phyloP scores from a whole-genome alignment of 2,329 filamentous ascomycete species.

The Aspergillus amoenus region DNA sequence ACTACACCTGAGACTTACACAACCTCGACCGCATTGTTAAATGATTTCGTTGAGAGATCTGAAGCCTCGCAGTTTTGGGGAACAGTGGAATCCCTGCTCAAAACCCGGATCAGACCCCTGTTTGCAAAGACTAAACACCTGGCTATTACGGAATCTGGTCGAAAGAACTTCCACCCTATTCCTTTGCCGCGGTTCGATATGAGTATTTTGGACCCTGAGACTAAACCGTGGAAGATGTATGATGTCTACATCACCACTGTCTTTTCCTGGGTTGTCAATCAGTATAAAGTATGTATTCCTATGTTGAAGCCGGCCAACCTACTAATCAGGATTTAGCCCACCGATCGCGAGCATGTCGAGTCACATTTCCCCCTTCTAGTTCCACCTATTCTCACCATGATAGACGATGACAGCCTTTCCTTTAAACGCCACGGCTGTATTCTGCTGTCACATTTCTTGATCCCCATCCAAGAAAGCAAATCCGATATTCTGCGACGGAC shows the following conservation, averaged over 20 bases:
- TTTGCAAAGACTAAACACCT: constrained; percentile 44
- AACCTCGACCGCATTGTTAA: constrained; percentile 20
- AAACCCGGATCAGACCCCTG: constrained; percentile 38
- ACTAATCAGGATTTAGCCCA: constrained; percentile 20
- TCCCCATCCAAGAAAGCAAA: constrained; percentile 32
- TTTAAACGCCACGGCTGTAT: constrained; percentile 42
- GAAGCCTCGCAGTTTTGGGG: constrained; percentile 15
- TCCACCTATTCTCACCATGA: constrained; percentile 43
- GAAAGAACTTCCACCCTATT: constrained; percentile 44
- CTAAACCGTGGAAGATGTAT: constrained; percentile 41
- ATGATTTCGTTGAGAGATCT: constrained; percentile 2
- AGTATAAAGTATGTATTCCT: constrained; percentile 34
- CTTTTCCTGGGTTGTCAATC: constrained; percentile 35
- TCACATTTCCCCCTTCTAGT: constrained; percentile 46
- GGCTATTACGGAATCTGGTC: constrained; percentile 43
- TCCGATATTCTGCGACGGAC: constrained; percentile 43
- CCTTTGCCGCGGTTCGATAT: constrained; percentile 38
- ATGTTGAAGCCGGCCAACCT: background rate
- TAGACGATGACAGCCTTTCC: constrained; percentile 40
- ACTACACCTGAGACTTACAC: constrained; percentile 25
- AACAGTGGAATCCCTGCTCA: constrained; percentile 18
- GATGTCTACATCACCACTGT: constrained; percentile 38
- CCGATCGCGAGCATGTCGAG: constrained; percentile 35
- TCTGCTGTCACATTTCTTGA: constrained; percentile 36
- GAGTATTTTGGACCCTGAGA: constrained; percentile 34